Conservation (phyloP, 176 grass and related monocot species). For the Lolium perenne region DNA sequence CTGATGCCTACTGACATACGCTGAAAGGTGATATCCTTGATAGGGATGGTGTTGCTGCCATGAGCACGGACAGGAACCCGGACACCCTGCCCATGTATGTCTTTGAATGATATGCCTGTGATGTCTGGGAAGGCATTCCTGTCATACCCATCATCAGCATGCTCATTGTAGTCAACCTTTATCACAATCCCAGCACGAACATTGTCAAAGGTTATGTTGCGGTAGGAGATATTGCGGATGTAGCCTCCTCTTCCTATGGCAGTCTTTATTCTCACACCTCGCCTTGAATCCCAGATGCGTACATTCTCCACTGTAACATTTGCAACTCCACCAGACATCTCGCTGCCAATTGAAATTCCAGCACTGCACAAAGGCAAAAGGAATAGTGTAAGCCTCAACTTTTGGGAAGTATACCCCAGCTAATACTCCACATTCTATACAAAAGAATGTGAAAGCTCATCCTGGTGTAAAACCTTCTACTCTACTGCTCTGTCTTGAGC, state of each 20-base stretch:
- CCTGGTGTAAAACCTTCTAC: not conserved
- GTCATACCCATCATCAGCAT: slow-evolving; percentile 80
- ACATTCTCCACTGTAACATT: slow-evolving; percentile 79
- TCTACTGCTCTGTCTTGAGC: slow-evolving; percentile 24
- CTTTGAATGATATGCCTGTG: slow-evolving; percentile 66
- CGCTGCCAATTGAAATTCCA: slow-evolving; percentile 95
- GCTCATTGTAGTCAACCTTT: slow-evolving; percentile 91
- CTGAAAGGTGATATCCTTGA: slow-evolving; percentile 69
- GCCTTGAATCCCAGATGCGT: slow-evolving; percentile 71
- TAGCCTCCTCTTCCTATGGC: slow-evolving; percentile 78
- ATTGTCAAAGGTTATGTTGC: slow-evolving; percentile 75
- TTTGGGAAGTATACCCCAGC: not conserved
- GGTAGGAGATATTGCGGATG: slow-evolving; percentile 70
- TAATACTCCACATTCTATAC: slow-evolving; percentile 30
- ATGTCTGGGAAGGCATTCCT: slow-evolving; percentile 64
- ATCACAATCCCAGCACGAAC: slow-evolving; percentile 69
- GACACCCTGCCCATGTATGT: slow-evolving; percentile 75
- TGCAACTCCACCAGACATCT: slow-evolving; percentile 92
- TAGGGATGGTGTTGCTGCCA: slow-evolving; percentile 80
- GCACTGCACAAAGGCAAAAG: slow-evolving; percentile 58
- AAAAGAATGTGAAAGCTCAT: not conserved
- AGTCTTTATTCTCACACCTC: slow-evolving; percentile 88
- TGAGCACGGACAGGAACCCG: slow-evolving; percentile 86
- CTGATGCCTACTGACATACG: slow-evolving; percentile 83
- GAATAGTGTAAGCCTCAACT: slow-evolving; percentile 25